Percentiles rank a stretch among this genome's conserved stretches.
These are phyloP conservation scores for Phytophthora cactorum DNA, from an alignment of 352 stramenopile genomes.

Conservation along the genomic window DNA sequence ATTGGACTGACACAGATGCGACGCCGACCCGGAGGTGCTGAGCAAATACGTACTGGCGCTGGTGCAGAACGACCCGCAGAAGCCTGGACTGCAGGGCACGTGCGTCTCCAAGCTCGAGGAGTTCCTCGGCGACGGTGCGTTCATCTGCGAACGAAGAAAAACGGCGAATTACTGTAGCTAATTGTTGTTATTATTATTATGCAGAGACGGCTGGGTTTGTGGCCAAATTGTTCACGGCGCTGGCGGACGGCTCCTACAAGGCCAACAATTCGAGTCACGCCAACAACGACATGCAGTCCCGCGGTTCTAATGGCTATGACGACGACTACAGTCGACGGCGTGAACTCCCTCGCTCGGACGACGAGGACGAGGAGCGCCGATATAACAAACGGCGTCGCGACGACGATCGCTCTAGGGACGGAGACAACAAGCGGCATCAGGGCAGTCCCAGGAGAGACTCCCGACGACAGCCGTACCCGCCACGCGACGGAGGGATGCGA, in stretches of 20 bases:
- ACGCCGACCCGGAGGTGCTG: constrained; percentile 86
- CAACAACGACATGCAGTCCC: constrained; percentile 24
- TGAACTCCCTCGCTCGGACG: constrained; percentile 46
- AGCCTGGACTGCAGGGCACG: constrained; percentile 68
- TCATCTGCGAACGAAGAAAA: not conserved
- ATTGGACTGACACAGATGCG: constrained; percentile 52
- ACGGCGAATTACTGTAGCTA: not conserved
- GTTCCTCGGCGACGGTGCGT: constrained; percentile 84
- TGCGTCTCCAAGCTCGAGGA: constrained; percentile 84
- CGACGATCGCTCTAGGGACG: constrained; percentile 49
- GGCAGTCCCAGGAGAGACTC: constrained; percentile 44
- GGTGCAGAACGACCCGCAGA: constrained; percentile 84
- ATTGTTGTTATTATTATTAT: constrained; percentile 7
- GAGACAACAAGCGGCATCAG: constrained; percentile 42
- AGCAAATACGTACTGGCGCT: constrained; percentile 90
- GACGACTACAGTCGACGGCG: constrained; percentile 42
- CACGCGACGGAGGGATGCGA: constrained; percentile 33
- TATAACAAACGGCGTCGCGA: constrained; percentile 69
- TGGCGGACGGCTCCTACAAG: constrained; percentile 72
- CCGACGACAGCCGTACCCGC: constrained; percentile 37
- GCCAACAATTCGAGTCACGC: constrained; percentile 19
- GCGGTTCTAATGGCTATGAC: constrained; percentile 21
- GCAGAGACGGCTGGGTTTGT: constrained; percentile 82
- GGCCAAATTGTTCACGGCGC: constrained; percentile 66
- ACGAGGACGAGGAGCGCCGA: constrained; percentile 62